Evolutionary conservation across 352 stramenopile species (phyloP).

Genomic region (Phytophthora hibernalis): DNA sequence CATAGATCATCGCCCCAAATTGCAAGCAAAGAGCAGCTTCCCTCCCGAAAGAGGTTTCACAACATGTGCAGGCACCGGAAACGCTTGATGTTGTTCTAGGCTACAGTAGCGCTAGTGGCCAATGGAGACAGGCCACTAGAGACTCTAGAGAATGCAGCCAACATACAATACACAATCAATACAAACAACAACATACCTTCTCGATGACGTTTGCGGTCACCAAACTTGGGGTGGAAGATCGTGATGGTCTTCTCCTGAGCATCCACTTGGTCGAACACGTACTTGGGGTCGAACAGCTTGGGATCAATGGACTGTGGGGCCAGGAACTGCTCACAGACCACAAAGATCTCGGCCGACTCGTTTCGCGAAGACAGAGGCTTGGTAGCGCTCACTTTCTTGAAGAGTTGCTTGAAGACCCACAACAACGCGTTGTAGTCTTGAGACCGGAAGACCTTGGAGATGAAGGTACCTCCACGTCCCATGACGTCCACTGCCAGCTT

Average conservation of each 20-base stretch:
- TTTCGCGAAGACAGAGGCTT: conserved; percentile 98
- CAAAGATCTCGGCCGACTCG: conserved; percentile 99
- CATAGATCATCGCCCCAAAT: conserved; percentile 83
- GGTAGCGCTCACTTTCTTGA: conserved; percentile 97
- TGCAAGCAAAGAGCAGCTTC: conserved; percentile 54
- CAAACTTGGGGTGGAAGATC: conserved; percentile 99
- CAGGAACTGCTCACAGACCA: conserved; percentile 97
- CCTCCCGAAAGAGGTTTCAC: conserved; percentile 26
- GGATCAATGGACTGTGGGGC: conserved; percentile 97
- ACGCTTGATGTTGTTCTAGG: conserved; percentile 92
- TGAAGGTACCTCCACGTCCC: conserved; percentile 92
- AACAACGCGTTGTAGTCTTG: conserved; percentile 99
- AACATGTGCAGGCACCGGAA: conserved; percentile 58
- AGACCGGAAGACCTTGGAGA: conserved; percentile 98
- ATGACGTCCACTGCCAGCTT: conserved; percentile 98
- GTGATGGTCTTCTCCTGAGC: conserved; percentile 89
- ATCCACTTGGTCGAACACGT: conserved; percentile 97
- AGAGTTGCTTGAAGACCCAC: conserved; percentile 99
- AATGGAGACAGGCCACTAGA: conserved; percentile 81
- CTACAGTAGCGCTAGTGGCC: conserved; percentile 89
- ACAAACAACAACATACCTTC: conserved; percentile 76
- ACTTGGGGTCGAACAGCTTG: conserved; percentile 97
- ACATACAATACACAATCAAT: conserved; percentile 39
- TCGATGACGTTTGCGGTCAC: conserved; percentile 94
- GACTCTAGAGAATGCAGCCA: conserved; percentile 93